These are phyloP conservation scores for Abrus pulchellus DNA, from an alignment of 306 rosid species.

Conservation along the genomic window DNA sequence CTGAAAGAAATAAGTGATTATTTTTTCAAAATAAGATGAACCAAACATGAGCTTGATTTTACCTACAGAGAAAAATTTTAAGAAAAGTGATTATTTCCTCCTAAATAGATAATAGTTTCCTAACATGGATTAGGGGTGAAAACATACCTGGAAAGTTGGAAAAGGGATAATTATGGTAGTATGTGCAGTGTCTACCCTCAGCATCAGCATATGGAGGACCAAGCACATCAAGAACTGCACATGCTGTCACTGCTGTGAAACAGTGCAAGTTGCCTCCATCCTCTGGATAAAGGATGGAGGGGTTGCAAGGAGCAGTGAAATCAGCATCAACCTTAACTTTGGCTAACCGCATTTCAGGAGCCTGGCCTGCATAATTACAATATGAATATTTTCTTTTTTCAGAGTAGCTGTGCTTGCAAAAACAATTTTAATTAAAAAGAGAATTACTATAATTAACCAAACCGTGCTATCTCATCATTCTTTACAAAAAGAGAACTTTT, in stretches of 20 bases:
- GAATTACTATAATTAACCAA: neutral
- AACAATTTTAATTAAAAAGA: neutral
- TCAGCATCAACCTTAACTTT: conserved; percentile 78
- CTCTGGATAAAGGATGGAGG: conserved; percentile 85
- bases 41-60: neutral
- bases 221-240: conserved; percentile 93
- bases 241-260: conserved; percentile 94
- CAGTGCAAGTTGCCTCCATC: conserved; percentile 97
- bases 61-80: too few species aligned
- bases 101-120: too few species aligned
- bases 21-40: too few species aligned
- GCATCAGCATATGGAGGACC: conserved; percentile 93
- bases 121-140: neutral
- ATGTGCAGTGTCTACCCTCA: conserved; percentile 88
- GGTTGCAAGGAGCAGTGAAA: conserved; percentile 77
- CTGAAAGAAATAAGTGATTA: too few species aligned
- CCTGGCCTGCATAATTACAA: conserved; percentile 55
- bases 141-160: conserved; percentile 70
- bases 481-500: neutral
- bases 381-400: conserved; percentile 7
- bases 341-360: conserved; percentile 67
- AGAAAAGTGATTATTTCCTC: too few species aligned
- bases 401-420: neutral
- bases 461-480: neutral
- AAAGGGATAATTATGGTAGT: conserved; percentile 69